Evolutionary conservation across 495 filamentous ascomycete genomes (phyloP).

Genomic region (Hyaloscypha finlandica): DNA sequence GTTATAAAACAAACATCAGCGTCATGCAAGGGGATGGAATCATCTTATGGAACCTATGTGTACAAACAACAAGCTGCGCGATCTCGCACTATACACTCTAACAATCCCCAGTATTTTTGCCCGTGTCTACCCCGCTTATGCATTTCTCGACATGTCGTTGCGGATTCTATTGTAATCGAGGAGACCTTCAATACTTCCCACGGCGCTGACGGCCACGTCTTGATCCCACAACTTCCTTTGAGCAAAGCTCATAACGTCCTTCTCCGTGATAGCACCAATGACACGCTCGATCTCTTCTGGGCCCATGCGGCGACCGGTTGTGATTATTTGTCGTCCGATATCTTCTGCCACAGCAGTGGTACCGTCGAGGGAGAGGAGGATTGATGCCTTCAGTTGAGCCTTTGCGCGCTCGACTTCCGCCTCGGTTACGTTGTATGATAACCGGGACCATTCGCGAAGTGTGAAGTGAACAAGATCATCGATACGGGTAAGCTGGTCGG

Average conservation of each 20-base stretch:
- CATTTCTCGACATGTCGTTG: constrained; percentile 86
- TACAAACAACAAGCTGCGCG: constrained; percentile 31
- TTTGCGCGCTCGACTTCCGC: constrained; percentile 98
- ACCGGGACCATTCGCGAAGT: constrained; percentile 95
- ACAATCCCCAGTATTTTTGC: constrained; percentile 6
- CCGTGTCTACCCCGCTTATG: constrained; percentile 24
- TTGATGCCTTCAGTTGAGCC: constrained; percentile 97
- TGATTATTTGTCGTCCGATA: constrained; percentile 97
- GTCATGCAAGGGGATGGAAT: neutral
- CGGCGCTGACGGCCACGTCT: constrained; percentile 89
- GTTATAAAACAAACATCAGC: neutral
- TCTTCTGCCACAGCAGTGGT: constrained; percentile 97
- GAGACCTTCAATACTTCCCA: constrained; percentile 84
- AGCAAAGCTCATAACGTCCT: constrained; percentile 96
- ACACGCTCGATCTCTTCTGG: constrained; percentile 93
- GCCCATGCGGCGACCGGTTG: constrained; percentile 86
- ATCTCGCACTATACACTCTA: constrained; percentile 36
- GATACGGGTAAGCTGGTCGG: constrained; percentile 79
- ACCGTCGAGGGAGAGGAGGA: constrained; percentile 94
- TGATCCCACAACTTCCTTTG: constrained; percentile 92
- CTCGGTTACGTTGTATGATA: constrained; percentile 81
- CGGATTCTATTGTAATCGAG: constrained; percentile 89
- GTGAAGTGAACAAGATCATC: constrained; percentile 98
- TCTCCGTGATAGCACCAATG: constrained; percentile 85
- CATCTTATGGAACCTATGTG: constrained; percentile 29